Base-by-base conservation (phyloP, 176 grass and related monocot genomes). In the Carex kokanica region DNA sequence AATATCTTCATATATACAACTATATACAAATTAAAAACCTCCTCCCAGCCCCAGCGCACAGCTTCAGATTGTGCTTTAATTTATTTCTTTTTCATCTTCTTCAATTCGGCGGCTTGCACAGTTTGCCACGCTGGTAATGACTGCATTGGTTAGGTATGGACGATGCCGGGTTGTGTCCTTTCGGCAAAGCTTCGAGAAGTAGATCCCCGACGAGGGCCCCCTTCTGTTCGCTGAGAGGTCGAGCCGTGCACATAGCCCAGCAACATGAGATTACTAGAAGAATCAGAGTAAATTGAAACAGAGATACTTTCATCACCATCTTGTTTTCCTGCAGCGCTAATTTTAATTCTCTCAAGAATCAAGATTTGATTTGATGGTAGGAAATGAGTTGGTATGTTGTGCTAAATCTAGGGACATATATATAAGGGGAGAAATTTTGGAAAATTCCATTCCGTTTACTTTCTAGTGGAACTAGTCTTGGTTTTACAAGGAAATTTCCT, bases 231-330 rank as follows among this genome's bases (percentile, higher is more conserved):
- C 11, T 81, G 3, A 81, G 59, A 81, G 38, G 79, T 20, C 79
- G 79, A 81, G 71, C 71, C 21, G 18, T 29, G 60, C 60, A 65
- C 34, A 47, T 64, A 64, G 32, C 79, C 41, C 34, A 63, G 17
- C 79, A 16, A 63, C 38, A 81, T 41, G 60, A 81, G 36, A 81
- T 47, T 24, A 81, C 4, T 24, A 81, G 41, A 81, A 81, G 34
- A 81, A 81, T 51, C 17, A 81, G 79, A 51, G 59, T 81, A 16
- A 64, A n/a, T 49, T 81, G 79, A 34, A 47, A 60, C 15, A 63
- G 34, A 81, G 41, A 81, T 18, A 12, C n/a, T 81, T 23, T 81
- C 34, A 49, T 81, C 36, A 81, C 59, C 59, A 81, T 81, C 36
- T 41, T 81, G 17, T 3, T 71, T 71, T 20, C 67, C 34, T 43